Conservation (phyloP, 305 asterid genomes). For the Fraxinus greggii region DNA sequence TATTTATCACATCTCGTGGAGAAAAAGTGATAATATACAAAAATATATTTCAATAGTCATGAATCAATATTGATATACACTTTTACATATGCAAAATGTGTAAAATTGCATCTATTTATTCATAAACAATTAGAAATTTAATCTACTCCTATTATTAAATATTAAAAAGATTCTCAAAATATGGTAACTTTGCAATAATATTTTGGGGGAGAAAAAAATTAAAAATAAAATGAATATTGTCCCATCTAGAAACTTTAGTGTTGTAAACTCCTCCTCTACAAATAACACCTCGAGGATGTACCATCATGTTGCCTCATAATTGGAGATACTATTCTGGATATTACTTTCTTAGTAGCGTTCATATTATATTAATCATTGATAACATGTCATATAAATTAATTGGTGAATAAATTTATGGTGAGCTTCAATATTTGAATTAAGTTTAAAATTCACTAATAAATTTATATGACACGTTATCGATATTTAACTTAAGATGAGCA, state of each 20-base stretch:
- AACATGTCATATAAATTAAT: background rate
- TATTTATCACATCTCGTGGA: background rate
- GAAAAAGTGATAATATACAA: background rate
- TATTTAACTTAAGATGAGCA: background rate
- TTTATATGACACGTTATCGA: background rate
- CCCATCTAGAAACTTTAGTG: slow-evolving; percentile 24
- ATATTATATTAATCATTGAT: too few species aligned
- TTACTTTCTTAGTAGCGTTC: background rate
- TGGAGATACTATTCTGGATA: background rate
- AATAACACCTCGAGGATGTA: background rate
- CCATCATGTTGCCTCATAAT: background rate
- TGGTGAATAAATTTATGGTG: too few species aligned
- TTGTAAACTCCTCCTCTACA: slow-evolving; percentile 14
- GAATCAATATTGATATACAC: background rate
- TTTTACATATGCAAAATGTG: background rate
- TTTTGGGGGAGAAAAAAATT: background rate
- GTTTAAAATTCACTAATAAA: background rate
- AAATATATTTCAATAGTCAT: background rate
- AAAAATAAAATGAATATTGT: slow-evolving; percentile 10
- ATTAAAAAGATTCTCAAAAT: background rate
- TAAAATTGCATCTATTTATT: background rate
- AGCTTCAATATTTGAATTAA: background rate
- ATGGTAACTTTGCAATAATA: slow-evolving; percentile 15
- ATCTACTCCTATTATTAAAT: background rate
- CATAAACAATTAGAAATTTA: background rate